Base-by-base conservation (phyloP, 2,329 filamentous ascomycete genomes). In the Nemania diffusa region DNA sequence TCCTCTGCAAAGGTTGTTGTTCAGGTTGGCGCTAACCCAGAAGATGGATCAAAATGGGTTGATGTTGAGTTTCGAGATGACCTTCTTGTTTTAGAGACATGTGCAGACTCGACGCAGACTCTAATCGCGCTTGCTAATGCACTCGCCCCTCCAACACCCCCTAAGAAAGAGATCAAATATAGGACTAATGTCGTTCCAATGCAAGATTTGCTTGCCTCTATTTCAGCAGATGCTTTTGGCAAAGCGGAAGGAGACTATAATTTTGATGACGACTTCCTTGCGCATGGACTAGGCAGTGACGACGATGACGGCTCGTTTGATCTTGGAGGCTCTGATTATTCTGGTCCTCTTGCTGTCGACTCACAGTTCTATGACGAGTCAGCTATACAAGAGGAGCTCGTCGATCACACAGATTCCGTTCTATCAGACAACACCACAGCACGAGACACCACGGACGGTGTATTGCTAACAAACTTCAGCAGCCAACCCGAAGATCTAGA, bases 71-170 rank as follows among this genome's bases (percentile, higher is more conserved):
- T 98, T 53, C 89, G 89, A 68, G 94, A 97, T 74, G 91, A 97
- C 71, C 84, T 99, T 1, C 84, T 99, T 60, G 90, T 99, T 37
- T 82, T 99, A 6, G 96, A 99, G 79, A 97, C 94, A 0, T 99
- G 97, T 75, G 96, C 96, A 32, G 96, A 99, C 79, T 99, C 96
- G 1, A 98, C 94, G 0, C 94, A 97, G 78, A 99, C 96, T 0
- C 84, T 99, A 15, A 91, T 97, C 59, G 85, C 87, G 1, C 86
- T 97, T 48, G 81, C 94, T 17, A 93, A 92, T 74, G 94, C 91
- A 0, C 84, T 99, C 4, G 89, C 90, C 42, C 96, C 95, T 4
- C 95, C 96, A 0, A 90, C 89, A 7, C 91, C 94, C 0, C 93
- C 94, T 1, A 95, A 88, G 74, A 93, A 91, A 68, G 90, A 92